Base-by-base conservation (phyloP, 257 asterid species). In the Lantana camara region DNA sequence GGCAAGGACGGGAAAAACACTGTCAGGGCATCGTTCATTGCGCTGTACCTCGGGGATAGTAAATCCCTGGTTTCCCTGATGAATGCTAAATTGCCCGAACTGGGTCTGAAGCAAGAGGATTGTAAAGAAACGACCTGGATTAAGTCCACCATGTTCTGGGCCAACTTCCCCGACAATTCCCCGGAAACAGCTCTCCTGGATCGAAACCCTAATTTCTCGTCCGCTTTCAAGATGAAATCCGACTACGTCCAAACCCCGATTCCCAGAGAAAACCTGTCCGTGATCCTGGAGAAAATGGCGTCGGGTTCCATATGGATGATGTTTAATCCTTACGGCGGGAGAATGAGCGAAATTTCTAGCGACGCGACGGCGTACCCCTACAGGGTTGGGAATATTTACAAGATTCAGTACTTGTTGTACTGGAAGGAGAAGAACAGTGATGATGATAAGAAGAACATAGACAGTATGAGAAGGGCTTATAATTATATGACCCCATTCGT, bases 291-390 rank as follows among this genome's bases (percentile, higher is more conserved):
- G 0, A 68, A 64, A 8, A 17, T 75, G 17, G 59, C 58, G 0
- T 37, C n/a, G 0, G 62, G 71, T 12, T 37, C 15, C 0, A 21
- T 45, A 1, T 1, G 20, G 29, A 12, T 72, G 59, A 47, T 37
- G 52, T 62, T 76, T 52, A 80, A 76, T 20, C 73, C 82, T 0
- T 80, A 73, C 27, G 85, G 82, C 1, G 85, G 85, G 7, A 53
- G 40, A 19, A 76, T 76, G 82, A 45, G 75, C 9, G 70, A 69
- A 27, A 76, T 76, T 7, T 68, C 75, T 7, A 73, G 29, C 6
- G 0, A 77, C 0, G 75, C 24, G 13, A 58, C 55, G 0, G 40
- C 85, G 0, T 80, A 73, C 29, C 85, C 82, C 0, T 82, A 80
- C 24, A 48, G 85, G 30, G 77, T 58, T 0, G 82, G 82, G 1